Evolutionary conservation across 805 yeast species (phyloP).

Genomic region (Kockiozyma suomiensis): DNA sequence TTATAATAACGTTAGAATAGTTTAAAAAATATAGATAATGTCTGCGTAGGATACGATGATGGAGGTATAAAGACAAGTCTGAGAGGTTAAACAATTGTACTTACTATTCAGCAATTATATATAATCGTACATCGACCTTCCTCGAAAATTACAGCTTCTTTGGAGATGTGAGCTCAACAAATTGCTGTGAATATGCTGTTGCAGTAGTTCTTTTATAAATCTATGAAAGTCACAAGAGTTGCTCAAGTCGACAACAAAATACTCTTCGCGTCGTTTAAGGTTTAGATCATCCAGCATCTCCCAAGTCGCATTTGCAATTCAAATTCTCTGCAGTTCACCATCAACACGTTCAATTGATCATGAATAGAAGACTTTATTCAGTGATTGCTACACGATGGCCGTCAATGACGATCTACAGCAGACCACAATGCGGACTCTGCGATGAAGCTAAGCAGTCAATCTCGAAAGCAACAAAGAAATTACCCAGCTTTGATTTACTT

Average conservation of each 20-base stretch:
- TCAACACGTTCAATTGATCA: neutral
- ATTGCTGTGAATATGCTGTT: too few relatives aligned
- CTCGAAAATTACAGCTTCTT: neutral
- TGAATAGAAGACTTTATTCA: neutral
- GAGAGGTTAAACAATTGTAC: neutral
- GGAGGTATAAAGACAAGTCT: neutral
- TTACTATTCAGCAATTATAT: neutral
- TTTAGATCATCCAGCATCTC: too few relatives aligned
- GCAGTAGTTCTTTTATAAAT: too few relatives aligned
- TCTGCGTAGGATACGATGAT: too few relatives aligned
- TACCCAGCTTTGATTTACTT: conserved; percentile 19
- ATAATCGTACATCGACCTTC: neutral
- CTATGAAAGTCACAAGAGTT: too few relatives aligned
- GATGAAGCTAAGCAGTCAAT: conserved; percentile 39
- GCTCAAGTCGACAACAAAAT: too few relatives aligned
- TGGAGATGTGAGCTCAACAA: neutral
- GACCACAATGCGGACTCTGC: conserved; percentile 46
- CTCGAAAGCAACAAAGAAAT: conserved; percentile 30
- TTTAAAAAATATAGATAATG: too few relatives aligned
- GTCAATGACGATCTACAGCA: conserved; percentile 40
- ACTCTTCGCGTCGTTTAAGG: too few relatives aligned
- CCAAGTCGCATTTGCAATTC: too few relatives aligned
- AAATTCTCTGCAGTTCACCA: too few relatives aligned
- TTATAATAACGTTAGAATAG: neutral
- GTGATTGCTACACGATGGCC: conserved; percentile 2